Evolutionary conservation across 495 filamentous ascomycete species (phyloP).

Genomic region (Bryoglossum gracile): DNA sequence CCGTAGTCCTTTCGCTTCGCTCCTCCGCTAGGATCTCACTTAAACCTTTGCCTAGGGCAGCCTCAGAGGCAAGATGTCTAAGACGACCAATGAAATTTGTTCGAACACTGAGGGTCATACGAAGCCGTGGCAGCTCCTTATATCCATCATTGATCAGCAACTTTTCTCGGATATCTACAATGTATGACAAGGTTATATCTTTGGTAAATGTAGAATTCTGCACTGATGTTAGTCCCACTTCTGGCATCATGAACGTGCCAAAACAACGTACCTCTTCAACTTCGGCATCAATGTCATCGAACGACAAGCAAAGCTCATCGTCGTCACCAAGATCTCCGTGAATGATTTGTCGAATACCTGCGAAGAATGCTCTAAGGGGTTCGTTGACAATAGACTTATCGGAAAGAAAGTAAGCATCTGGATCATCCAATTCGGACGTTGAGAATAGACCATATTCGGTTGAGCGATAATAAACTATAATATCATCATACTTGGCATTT

Average conservation of each 20-base stretch:
- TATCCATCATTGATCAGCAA: conserved; percentile 54
- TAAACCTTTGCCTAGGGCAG: conserved; percentile 51
- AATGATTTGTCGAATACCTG: conserved; percentile 59
- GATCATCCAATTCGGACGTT: conserved; percentile 52
- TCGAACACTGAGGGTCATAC: conserved; percentile 45
- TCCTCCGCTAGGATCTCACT: conserved; percentile 38
- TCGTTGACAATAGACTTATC: conserved; percentile 54
- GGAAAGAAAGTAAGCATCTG: conserved; percentile 66
- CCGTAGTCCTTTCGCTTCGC: conserved; percentile 22
- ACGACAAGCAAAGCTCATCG: conserved; percentile 61
- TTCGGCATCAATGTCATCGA: conserved; percentile 61
- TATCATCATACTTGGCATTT: conserved; percentile 31
- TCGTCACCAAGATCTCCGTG: conserved; percentile 55
- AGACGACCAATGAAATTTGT: conserved; percentile 44
- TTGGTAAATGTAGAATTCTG: conserved; percentile 20
- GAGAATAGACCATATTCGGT: conserved; percentile 67
- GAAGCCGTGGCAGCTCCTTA: conserved; percentile 46
- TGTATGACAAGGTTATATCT: conserved; percentile 42
- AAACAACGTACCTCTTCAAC: conserved; percentile 70
- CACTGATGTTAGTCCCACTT: conserved; percentile 35
- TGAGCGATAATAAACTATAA: conserved; percentile 58
- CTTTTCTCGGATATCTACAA: conserved; percentile 50
- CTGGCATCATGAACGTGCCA: no score
- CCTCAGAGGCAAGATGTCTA: conserved; percentile 33
- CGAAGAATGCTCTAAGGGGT: conserved; percentile 52